Conservation (phyloP, 2,329 filamentous ascomycete species). For the Calycina herbarum region DNA sequence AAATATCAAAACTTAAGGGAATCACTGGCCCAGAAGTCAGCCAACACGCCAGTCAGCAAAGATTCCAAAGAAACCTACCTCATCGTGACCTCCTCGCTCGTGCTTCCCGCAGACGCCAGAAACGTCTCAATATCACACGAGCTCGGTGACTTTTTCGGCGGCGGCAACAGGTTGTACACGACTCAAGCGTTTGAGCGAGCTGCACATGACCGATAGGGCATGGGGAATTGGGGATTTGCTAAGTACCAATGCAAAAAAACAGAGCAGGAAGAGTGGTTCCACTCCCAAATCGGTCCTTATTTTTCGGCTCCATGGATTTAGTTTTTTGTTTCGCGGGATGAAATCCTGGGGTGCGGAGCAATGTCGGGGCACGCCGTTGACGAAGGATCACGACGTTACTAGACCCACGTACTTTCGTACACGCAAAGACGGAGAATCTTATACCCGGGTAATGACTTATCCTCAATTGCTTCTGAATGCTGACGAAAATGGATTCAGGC, state of each 20-base stretch:
- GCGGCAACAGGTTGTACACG: neutral
- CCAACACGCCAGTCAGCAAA: neutral
- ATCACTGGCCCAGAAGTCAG: neutral
- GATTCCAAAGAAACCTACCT: neutral
- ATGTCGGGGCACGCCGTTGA: neutral
- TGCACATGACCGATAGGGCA: neutral
- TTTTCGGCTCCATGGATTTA: neutral
- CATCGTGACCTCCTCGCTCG: neutral
- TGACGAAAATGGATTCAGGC: neutral
- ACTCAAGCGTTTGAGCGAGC: neutral
- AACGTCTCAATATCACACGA: neutral
- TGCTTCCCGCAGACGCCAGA: neutral
- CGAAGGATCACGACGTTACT: neutral
- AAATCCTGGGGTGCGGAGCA: conserved; percentile 4
- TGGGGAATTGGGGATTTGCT: conserved; percentile 1
- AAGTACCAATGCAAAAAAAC: neutral
- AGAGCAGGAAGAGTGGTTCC: neutral
- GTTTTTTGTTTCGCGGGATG: neutral
- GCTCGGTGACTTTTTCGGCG: neutral
- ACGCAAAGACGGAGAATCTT: neutral
- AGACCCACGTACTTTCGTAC: neutral
- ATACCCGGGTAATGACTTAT: neutral
- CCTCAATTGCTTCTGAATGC: neutral
- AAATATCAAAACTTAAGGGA: neutral
- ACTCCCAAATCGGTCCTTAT: conserved; percentile 1